Conservation (phyloP, 2,329 filamentous ascomycete species). For the Paracoccidioides lutzii region DNA sequence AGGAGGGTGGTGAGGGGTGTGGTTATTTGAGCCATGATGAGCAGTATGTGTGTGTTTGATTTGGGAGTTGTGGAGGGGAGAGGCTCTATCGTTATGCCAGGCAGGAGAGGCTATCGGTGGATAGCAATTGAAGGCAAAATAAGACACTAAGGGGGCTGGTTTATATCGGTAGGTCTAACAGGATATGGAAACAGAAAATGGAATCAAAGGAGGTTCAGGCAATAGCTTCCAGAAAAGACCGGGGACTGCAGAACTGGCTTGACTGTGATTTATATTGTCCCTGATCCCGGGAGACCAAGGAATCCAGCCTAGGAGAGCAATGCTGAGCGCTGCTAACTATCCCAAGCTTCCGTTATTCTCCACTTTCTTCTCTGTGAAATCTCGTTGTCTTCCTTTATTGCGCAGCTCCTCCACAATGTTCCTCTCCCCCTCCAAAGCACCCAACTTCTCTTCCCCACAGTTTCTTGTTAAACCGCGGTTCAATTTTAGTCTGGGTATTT, state of each 20-base stretch:
- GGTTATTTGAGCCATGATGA: slow-evolving; percentile 37
- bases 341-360: too few species aligned
- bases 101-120: not conserved
- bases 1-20: slow-evolving; percentile 70
- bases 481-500: not conserved
- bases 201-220: not conserved
- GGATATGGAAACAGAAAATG: not conserved
- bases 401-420: too few species aligned
- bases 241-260: too few species aligned
- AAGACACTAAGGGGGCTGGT: not conserved
- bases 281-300: not conserved
- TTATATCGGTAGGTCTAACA: not conserved
- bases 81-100: not conserved
- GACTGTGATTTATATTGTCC: not conserved
- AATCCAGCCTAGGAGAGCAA: not conserved
- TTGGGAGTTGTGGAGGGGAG: not conserved
- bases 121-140: too few species aligned
- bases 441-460: not conserved
- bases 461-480: not conserved
- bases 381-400: not conserved
- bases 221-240: not conserved
- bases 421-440: not conserved
- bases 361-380: not conserved
- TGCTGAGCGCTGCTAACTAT: too few species aligned
- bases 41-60: not conserved